These are phyloP conservation scores for Gossypium lobatum DNA, from an alignment of 441 rosid species.

Conservation along the genomic window DNA sequence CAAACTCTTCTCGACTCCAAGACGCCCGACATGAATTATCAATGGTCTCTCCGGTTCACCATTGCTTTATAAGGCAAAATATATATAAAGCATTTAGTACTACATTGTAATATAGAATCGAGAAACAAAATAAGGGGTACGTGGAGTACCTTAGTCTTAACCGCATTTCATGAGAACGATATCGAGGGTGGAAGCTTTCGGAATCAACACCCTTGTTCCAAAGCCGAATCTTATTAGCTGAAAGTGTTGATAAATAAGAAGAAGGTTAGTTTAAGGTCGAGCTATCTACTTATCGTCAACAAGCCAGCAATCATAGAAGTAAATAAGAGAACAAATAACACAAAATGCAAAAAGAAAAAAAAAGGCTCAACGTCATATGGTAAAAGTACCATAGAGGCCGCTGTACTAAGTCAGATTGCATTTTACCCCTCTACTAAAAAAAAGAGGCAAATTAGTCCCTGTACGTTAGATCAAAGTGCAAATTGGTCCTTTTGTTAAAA, in stretches of 20 bases:
- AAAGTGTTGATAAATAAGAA: conserved; percentile 8
- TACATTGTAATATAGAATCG: not conserved
- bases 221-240: conserved; percentile 88
- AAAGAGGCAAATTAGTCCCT: too few relatives aligned
- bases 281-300: not conserved
- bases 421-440: too few relatives aligned
- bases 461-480: too few relatives aligned
- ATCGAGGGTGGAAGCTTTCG: conserved; percentile 80
- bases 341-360: not conserved
- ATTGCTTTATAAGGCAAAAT: conserved; percentile 41
- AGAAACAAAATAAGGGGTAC: not conserved
- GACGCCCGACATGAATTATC: conserved; percentile 88
- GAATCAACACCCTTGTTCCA: conserved; percentile 99
- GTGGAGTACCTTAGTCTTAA: conserved; percentile 55
- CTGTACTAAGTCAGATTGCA: too few relatives aligned
- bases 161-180: conserved; percentile 74
- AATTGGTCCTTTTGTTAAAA: too few relatives aligned
- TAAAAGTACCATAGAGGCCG: too few relatives aligned
- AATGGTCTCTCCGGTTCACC: conserved; percentile 92
- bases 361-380: not conserved
- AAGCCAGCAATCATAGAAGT: not conserved
- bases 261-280: conserved; percentile 12
- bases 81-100: conserved; percentile 9
- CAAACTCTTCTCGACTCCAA: conserved; percentile 95
- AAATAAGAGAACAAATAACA: not conserved